phyloP scores from a whole-genome alignment of 768 basidiomycete species.

The Lentinula detonsa region DNA sequence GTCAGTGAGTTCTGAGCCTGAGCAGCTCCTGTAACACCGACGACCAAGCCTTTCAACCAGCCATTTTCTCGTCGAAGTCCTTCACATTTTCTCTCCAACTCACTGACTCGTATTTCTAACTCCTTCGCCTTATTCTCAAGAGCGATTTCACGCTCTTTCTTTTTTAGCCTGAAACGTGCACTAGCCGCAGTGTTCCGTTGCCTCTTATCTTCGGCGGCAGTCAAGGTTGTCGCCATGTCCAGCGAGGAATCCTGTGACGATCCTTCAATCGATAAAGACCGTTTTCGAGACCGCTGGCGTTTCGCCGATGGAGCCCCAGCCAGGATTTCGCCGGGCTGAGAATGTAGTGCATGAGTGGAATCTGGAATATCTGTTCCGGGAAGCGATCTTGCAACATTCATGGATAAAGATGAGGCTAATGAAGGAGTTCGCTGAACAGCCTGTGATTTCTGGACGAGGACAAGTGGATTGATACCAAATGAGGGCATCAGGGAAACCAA shows the following conservation, averaged over 20 bases:
- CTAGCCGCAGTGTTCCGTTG: conserved; percentile 89
- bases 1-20: conserved; percentile 29
- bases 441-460: conserved; percentile 23
- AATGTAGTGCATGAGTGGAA: background rate
- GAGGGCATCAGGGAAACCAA: conserved; percentile 30
- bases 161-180: conserved; percentile 91
- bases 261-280: conserved; percentile 26
- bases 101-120: conserved; percentile 69
- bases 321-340: conserved; percentile 12
- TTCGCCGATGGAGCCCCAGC: conserved; percentile 28
- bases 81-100: conserved; percentile 90
- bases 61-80: conserved; percentile 83
- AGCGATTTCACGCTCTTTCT: conserved; percentile 92
- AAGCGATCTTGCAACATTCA: background rate
- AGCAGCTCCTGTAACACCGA: conserved; percentile 76
- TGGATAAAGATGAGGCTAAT: conserved; percentile 61
- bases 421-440: conserved; percentile 37
- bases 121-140: conserved; percentile 83
- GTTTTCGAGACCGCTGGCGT: conserved; percentile 51
- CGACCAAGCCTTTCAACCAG: conserved; percentile 87
- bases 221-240: conserved; percentile 26
- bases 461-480: conserved; percentile 38
- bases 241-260: conserved; percentile 21
- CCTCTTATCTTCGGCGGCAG: conserved; percentile 83
- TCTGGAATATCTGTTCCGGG: background rate